phyloP scores from a whole-genome alignment of 2,329 filamentous ascomycete species.

The Grosmannia clavigera region DNA sequence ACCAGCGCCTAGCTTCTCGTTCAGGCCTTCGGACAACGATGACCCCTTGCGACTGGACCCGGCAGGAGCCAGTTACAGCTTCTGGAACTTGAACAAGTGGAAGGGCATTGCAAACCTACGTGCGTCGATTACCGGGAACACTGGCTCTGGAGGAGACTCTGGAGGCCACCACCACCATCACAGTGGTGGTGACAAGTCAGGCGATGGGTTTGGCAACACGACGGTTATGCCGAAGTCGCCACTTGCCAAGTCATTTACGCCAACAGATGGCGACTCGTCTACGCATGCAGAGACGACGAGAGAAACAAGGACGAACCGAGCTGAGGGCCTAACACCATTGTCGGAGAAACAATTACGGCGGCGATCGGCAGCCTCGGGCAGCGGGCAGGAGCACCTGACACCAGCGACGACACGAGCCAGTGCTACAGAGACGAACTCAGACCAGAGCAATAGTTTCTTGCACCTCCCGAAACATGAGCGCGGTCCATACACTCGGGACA shows the following conservation, averaged over 20 bases:
- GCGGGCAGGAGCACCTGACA: not conserved
- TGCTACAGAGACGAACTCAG: not conserved
- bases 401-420: not conserved
- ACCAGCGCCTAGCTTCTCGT: slow-evolving; percentile 43
- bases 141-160: not conserved
- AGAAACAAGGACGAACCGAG: not conserved
- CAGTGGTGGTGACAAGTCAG: not conserved
- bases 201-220: not conserved
- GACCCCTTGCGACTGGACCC: slow-evolving; percentile 22
- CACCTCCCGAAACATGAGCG: not conserved
- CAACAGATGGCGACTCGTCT: not conserved
- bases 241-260: slow-evolving; percentile 3
- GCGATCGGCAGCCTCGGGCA: not conserved
- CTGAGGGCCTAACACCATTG: not conserved
- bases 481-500: slow-evolving; percentile 6
- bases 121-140: slow-evolving; percentile 3
- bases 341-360: not conserved
- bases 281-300: not conserved
- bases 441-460: not conserved
- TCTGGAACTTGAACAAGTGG: slow-evolving; percentile 48
- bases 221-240: slow-evolving; percentile 7
- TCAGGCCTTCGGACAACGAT: slow-evolving; percentile 29
- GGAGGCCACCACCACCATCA: not conserved
- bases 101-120: slow-evolving; percentile 26
- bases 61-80: slow-evolving; percentile 30